These are phyloP conservation scores for Fusarium citri DNA, from an alignment of 2,329 filamentous ascomycete species.

Conservation along the genomic window DNA sequence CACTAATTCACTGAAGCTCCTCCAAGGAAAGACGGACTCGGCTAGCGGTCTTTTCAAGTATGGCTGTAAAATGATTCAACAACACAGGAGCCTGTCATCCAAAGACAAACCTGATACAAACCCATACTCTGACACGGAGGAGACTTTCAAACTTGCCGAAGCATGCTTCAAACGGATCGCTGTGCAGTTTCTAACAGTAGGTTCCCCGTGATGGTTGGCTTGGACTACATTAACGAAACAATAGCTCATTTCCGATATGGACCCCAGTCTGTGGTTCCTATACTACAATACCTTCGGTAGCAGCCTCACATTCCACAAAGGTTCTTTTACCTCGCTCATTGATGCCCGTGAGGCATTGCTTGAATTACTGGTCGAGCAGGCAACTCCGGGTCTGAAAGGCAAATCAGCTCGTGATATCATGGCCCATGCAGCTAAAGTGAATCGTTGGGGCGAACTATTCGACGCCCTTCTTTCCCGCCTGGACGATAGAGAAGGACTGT, in stretches of 20 bases:
- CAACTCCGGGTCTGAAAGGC: constrained; percentile 20
- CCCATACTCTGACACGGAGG: neutral
- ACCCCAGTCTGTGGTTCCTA: neutral
- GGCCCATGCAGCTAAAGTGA: constrained; percentile 5
- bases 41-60: constrained; percentile 30
- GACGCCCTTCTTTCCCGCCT: neutral
- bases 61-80: constrained; percentile 27
- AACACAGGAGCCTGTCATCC: neutral
- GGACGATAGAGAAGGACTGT: fast-evolving
- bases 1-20: neutral
- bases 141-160: neutral
- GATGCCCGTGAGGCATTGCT: constrained; percentile 20
- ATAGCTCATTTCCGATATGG: constrained; percentile 24
- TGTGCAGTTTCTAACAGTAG: constrained; percentile 19
- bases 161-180: constrained; percentile 22
- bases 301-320: fast-evolving
- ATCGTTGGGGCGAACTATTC: constrained; percentile 13
- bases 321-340: constrained; percentile 2
- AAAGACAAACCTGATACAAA: fast-evolving
- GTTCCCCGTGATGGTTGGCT: fast-evolving
- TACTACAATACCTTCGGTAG: constrained; percentile 4
- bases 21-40: constrained; percentile 28
- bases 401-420: neutral
- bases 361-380: constrained; percentile 20
- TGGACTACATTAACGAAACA: fast-evolving